Evolutionary conservation across 148 eudicot genomes (phyloP).

Genomic region (Pharnaceum exiguum): DNA sequence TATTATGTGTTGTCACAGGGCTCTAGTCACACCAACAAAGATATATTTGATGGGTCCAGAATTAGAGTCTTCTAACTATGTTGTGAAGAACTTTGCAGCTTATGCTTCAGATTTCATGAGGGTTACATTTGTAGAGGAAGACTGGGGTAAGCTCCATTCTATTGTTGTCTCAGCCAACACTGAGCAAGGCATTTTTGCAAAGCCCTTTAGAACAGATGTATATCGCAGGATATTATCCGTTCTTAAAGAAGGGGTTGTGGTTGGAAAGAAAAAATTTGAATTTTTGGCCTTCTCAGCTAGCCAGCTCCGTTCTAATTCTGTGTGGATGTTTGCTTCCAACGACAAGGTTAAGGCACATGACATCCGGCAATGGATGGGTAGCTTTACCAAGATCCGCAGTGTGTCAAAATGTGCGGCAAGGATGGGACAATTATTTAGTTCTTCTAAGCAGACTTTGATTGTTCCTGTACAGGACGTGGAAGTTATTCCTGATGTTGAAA

Average conservation of each 20-base stretch:
- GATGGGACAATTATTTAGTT: conserved; percentile 94
- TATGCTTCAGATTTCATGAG: conserved; percentile 84
- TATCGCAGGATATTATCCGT: conserved; percentile 71
- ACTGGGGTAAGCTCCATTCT: conserved; percentile 74
- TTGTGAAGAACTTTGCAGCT: conserved; percentile 73
- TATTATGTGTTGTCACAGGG: conserved; percentile 84
- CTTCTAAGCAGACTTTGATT: conserved; percentile 73
- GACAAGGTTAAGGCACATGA: conserved; percentile 65
- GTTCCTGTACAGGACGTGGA: conserved; percentile 71
- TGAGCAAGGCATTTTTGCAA: conserved; percentile 67
- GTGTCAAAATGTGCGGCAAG: conserved; percentile 95
- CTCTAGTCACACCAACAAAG: conserved; percentile 72
- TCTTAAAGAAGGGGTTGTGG: conserved; percentile 71
- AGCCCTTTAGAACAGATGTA: conserved; percentile 57
- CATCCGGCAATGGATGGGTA: conserved; percentile 96
- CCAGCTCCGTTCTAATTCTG: conserved; percentile 87
- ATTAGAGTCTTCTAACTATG: conserved; percentile 79
- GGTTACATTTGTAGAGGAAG: conserved; percentile 96
- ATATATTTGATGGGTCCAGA: conserved; percentile 92
- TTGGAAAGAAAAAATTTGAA: conserved; percentile 74
- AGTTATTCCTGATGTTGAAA: conserved; percentile 78
- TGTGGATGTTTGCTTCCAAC: conserved; percentile 99
- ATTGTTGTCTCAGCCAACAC: conserved; percentile 48
- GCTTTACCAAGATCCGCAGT: conserved; percentile 86
- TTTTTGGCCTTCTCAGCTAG: conserved; percentile 95